Evolutionary conservation across 2,329 filamentous ascomycete species (phyloP).

Genomic region (Esteya vermicola): DNA sequence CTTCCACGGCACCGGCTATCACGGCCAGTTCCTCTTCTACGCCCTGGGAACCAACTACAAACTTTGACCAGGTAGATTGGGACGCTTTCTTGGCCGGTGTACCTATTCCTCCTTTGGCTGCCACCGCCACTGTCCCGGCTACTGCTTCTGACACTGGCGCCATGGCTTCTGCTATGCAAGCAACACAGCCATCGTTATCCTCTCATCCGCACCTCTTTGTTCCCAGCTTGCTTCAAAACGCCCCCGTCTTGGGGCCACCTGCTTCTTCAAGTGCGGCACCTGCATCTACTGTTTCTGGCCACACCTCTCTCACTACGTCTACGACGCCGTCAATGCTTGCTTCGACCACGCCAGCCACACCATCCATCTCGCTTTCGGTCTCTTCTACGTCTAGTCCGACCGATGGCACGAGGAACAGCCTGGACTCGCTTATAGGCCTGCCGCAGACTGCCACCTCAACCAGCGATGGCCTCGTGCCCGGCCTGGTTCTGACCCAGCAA

Average conservation of each 20-base stretch:
- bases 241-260: no score
- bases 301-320: no score
- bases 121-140: not conserved
- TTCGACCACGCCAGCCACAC: no score
- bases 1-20: not conserved
- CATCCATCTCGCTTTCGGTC: no score
- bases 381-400: no score
- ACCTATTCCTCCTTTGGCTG: not conserved
- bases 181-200: no score
- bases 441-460: not conserved
- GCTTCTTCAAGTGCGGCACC: no score
- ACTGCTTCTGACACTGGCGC: not conserved
- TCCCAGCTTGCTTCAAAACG: no score
- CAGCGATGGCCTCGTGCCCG: not conserved
- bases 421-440: not conserved
- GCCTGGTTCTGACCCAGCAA: not conserved
- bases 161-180: not conserved
- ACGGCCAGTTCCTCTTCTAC: constrained; percentile 2
- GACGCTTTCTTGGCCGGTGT: not conserved
- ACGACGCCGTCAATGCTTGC: no score
- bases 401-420: no score
- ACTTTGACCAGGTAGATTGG: constrained; percentile 4
- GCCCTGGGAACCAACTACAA: not conserved
- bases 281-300: no score
- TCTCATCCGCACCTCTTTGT: no score